Conservation (phyloP, 1,284 basidiomycete species). For the Trichosporon coremiiforme region DNA sequence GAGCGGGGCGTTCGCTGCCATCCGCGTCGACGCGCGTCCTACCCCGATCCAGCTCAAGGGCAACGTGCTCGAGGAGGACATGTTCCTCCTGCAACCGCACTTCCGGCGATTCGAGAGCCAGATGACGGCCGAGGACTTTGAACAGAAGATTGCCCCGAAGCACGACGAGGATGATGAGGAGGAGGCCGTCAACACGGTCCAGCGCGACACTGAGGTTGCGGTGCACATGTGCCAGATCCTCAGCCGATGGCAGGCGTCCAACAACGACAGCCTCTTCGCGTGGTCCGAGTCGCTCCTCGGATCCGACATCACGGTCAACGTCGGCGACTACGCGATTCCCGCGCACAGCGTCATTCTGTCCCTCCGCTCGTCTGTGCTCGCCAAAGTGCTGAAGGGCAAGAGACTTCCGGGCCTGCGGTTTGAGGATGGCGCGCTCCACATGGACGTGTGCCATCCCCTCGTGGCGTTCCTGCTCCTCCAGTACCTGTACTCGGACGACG, state of each 20-base stretch:
- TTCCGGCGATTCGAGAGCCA: constrained; percentile 53
- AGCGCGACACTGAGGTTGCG: constrained; percentile 51
- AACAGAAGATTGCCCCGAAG: constrained; percentile 26
- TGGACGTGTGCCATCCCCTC: constrained; percentile 56
- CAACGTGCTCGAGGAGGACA: constrained; percentile 67
- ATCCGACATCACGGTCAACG: constrained; percentile 46
- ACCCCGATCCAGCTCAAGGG: constrained; percentile 65
- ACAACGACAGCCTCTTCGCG: constrained; percentile 48
- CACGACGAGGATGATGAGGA: constrained; percentile 52
- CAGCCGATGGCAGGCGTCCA: constrained; percentile 44
- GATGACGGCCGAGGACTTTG: constrained; percentile 52
- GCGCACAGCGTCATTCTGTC: constrained; percentile 49
- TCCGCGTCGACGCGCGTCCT: constrained; percentile 73
- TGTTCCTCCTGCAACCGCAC: constrained; percentile 67
- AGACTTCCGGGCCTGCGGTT: constrained; percentile 24
- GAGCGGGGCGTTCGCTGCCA: constrained; percentile 84
- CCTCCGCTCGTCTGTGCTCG: constrained; percentile 41
- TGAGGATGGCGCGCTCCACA: neutral
- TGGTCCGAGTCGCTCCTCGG: constrained; percentile 51
- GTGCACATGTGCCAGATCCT: constrained; percentile 51
- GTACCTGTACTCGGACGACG: constrained; percentile 84
- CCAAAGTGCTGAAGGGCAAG: constrained; percentile 34
- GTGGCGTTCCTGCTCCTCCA: constrained; percentile 75
- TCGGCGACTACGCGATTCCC: constrained; percentile 47
- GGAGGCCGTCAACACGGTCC: constrained; percentile 51